Conservation (phyloP, 2,329 filamentous ascomycete genomes). For the Fusarium sp. region DNA sequence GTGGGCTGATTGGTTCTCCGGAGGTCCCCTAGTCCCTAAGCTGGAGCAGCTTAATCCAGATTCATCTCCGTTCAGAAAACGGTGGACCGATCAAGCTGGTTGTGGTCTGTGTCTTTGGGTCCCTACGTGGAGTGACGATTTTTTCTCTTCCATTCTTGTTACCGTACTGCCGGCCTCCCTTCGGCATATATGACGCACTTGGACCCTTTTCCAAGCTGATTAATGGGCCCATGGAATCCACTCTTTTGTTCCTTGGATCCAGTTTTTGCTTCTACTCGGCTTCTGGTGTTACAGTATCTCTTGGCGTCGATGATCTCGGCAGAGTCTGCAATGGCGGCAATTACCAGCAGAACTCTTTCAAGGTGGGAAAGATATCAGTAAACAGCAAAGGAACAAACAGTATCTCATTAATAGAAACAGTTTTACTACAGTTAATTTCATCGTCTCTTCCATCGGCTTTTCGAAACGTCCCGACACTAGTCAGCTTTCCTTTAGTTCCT, state of each 20-base stretch:
- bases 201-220: slow-evolving; percentile 13
- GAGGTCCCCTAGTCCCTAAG: slow-evolving; percentile 2
- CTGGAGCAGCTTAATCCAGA: slow-evolving; percentile 24
- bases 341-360: not conserved
- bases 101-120: not conserved
- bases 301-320: slow-evolving; percentile 35
- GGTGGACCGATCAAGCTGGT: slow-evolving; percentile 25
- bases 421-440: not conserved
- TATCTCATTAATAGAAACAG: fast-evolving
- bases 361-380: not conserved
- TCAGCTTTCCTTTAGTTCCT: slow-evolving; percentile 8
- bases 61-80: slow-evolving; percentile 39
- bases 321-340: slow-evolving; percentile 9
- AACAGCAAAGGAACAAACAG: too few species aligned
- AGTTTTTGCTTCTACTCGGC: slow-evolving; percentile 32
- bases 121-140: slow-evolving; percentile 23
- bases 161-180: slow-evolving; percentile 25
- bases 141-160: not conserved
- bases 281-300: slow-evolving; percentile 36
- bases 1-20: slow-evolving; percentile 15
- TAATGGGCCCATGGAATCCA: slow-evolving; percentile 16
- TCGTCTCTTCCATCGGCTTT: not conserved
- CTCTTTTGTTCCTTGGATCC: slow-evolving; percentile 25
- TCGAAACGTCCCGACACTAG: slow-evolving; percentile 12
- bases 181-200: slow-evolving; percentile 37